Base-by-base conservation (phyloP, 441 rosid genomes). In the Theobroma grandiflorum region DNA sequence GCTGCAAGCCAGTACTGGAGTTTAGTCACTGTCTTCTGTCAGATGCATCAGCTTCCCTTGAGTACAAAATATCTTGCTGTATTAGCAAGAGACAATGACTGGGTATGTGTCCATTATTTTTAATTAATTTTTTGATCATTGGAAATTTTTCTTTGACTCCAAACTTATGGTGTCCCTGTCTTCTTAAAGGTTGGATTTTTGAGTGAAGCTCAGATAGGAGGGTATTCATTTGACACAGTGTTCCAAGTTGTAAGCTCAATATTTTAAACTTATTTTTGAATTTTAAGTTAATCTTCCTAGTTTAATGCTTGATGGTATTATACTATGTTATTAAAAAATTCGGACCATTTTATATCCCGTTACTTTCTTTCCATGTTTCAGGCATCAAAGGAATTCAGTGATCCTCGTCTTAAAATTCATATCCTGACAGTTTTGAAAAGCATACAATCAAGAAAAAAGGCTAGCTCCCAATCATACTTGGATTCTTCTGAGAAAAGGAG, bases 171-270 rank as follows among this genome's bases (percentile, higher is more conserved):
- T 82, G 68, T 55, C 79, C 63, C 53, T 81, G 68, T 87, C 83
- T 84, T 89, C 77, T 83, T 81, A 61, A 83, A 97, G 99, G 98
- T 97, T 82, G 99, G 99, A 79, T 97, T 93, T 89, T 85, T 97
- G 78, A 88, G 92, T 79, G 99, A 97, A 89, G 98, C 99, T 88
- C 99, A 97, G 83, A 87, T 89, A 81, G 99, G 99, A 84, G 99
- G 97, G 75, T 95, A 90, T 84, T 91, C 96, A 83, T 95, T 90
- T 85, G 98, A 97, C 82, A 84, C 84, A 43, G 97, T 97, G 76
- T 83, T 92, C 84, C 89, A 89, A 91, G 97, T 95, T 70, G 98
- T 93, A 90, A 86, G 92, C 87, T 58, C 72, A 37, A 61, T 78
- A 62, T 61, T 43, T 15, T 61, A 14, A 43, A 61, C 53, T 53